Percentiles rank a stretch among this genome's conserved stretches.
These are phyloP conservation scores for Diaporthe capsici DNA, from an alignment of 2,329 filamentous ascomycete species.

Conservation along the genomic window DNA sequence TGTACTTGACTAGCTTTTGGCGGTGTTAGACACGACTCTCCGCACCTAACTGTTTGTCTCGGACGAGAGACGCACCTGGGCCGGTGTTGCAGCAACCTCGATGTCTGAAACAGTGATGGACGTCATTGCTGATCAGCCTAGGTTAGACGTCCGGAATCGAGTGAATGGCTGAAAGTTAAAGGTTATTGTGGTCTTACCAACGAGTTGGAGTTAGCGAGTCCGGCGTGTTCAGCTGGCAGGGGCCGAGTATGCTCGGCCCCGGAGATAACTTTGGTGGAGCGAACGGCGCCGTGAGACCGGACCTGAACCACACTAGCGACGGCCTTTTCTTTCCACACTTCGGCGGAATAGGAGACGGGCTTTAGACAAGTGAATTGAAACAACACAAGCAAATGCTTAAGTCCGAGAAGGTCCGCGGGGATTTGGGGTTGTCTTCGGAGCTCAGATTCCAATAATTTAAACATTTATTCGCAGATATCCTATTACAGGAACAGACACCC, in stretches of 20 bases:
- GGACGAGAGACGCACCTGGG: constrained; percentile 75
- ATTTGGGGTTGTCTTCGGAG: not conserved
- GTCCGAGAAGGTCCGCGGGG: not conserved
- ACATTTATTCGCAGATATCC: not conserved
- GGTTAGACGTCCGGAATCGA: not conserved
- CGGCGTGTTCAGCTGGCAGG: constrained; percentile 79
- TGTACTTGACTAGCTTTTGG: constrained; percentile 30
- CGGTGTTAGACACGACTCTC: constrained; percentile 27
- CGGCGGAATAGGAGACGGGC: not conserved
- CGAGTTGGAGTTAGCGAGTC: not conserved
- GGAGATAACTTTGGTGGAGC: constrained; percentile 27
- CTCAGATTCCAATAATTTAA: not conserved
- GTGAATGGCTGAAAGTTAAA: not conserved
- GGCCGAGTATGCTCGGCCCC: constrained; percentile 21
- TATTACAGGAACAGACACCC: not conserved
- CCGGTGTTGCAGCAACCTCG: constrained; percentile 79
- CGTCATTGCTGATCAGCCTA: constrained; percentile 19
- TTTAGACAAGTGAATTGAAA: not conserved
- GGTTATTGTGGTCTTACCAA: not conserved
- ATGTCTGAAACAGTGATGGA: constrained; percentile 75
- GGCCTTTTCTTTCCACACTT: not conserved
- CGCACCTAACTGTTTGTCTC: constrained; percentile 8
- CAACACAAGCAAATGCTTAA: not conserved
- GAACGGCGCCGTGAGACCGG: constrained; percentile 25
- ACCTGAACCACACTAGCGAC: not conserved